Percentiles rank a stretch among this genome's conserved stretches.
phyloP scores from a whole-genome alignment of 2,329 filamentous ascomycete species.

The Fusarium bulbicola region DNA sequence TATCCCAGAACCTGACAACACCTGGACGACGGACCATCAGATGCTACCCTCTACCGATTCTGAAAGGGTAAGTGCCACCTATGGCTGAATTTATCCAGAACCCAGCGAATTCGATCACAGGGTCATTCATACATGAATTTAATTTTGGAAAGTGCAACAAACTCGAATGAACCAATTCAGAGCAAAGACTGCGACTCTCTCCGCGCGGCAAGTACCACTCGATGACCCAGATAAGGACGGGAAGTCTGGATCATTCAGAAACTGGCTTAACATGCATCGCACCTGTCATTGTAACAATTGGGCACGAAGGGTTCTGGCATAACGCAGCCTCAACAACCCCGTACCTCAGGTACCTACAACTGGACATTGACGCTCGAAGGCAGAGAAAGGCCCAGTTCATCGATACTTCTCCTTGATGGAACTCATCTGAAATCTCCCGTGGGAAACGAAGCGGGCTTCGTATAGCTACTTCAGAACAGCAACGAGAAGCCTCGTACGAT shows the following conservation, averaged over 20 bases:
- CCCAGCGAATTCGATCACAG: accelerated
- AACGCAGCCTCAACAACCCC: too few species aligned
- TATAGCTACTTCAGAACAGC: not conserved
- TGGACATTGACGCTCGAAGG: too few species aligned
- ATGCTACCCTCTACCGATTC: accelerated
- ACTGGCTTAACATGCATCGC: not conserved
- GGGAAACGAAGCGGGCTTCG: not conserved
- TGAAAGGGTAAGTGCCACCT: too few species aligned
- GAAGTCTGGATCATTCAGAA: not conserved
- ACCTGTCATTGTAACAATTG: not conserved
- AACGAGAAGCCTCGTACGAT: not conserved
- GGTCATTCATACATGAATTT: too few species aligned
- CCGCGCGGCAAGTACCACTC: not conserved
- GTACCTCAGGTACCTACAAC: too few species aligned
- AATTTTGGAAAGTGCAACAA: not conserved
- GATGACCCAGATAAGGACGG: not conserved
- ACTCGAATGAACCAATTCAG: not conserved
- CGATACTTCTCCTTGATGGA: not conserved
- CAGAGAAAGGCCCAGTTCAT: too few species aligned
- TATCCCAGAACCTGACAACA: not conserved
- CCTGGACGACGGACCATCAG: not conserved
- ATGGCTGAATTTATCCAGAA: too few species aligned
- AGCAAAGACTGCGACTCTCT: not conserved
- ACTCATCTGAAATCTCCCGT: accelerated
- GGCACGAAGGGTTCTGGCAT: not conserved